A percentile compares a stretch with the other conserved stretches of the same genome.
Conservation (phyloP, 2,329 filamentous ascomycete genomes). For the Colletotrichum abscissum region DNA sequence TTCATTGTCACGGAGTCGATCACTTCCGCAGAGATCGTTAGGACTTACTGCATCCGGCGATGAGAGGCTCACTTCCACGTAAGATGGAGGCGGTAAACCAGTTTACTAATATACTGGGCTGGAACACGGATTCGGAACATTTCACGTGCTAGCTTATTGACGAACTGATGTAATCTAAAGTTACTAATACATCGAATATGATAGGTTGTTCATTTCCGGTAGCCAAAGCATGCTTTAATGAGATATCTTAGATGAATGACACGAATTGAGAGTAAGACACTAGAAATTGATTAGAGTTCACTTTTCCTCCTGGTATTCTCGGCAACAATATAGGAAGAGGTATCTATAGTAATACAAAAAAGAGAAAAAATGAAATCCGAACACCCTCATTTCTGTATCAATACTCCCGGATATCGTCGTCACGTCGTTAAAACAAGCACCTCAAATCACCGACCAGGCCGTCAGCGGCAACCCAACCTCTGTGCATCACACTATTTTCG, state of each 20-base stretch:
- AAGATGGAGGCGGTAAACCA: background rate
- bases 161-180: background rate
- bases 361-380: background rate
- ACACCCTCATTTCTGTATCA: background rate
- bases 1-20: background rate
- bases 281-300: background rate
- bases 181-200: background rate
- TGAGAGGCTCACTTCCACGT: background rate
- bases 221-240: background rate
- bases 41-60: background rate
- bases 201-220: accelerated
- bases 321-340: background rate
- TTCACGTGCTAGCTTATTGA: background rate
- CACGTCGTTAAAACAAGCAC: background rate
- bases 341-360: background rate
- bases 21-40: background rate
- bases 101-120: background rate
- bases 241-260: too few species aligned
- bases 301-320: background rate
- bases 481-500: background rate
- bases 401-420: background rate
- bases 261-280: too few species aligned
- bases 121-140: background rate
- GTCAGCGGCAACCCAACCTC: too few species aligned
- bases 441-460: background rate